phyloP scores from a whole-genome alignment of 139 green algal genomes.

The Chlamydomonas schloesseri region DNA sequence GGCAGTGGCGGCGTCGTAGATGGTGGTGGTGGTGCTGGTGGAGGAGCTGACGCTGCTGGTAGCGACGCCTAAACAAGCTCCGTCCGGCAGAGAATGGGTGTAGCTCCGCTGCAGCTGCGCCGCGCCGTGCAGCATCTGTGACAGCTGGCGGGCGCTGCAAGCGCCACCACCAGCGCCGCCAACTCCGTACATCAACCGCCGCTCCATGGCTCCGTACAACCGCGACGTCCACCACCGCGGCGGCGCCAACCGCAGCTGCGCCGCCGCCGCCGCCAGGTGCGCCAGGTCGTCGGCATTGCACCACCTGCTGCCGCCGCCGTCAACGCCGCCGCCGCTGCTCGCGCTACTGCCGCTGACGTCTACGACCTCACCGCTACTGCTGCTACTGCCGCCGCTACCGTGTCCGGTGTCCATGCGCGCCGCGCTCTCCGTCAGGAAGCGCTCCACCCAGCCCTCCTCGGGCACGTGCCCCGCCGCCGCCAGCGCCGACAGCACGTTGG shows the following conservation, averaged over 20 bases:
- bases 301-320: neutral
- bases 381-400: neutral
- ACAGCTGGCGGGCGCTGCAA: neutral
- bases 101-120: constrained; percentile 1
- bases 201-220: constrained; percentile 6
- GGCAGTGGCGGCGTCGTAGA: neutral
- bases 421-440: constrained; percentile 4
- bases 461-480: neutral
- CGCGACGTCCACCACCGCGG: constrained; percentile 23
- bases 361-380: constrained; percentile 10
- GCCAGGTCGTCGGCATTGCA: constrained; percentile 36
- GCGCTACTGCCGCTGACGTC: neutral
- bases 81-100: no score
- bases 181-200: neutral
- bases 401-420: neutral
- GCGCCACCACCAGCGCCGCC: neutral
- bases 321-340: neutral
- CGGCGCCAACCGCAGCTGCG: constrained; percentile 12
- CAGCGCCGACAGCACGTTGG: constrained; percentile 33
- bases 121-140: constrained; percentile 25
- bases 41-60: neutral
- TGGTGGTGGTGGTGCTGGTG: no score
- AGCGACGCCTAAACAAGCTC: no score
- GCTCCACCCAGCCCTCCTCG: constrained; percentile 10
- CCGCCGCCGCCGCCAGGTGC: constrained; percentile 15